A percentile compares a stretch with the other conserved stretches of the same genome.
These are phyloP conservation scores for Cladosporium sp. DNA, from an alignment of 2,329 filamentous ascomycete species.

Conservation along the genomic window DNA sequence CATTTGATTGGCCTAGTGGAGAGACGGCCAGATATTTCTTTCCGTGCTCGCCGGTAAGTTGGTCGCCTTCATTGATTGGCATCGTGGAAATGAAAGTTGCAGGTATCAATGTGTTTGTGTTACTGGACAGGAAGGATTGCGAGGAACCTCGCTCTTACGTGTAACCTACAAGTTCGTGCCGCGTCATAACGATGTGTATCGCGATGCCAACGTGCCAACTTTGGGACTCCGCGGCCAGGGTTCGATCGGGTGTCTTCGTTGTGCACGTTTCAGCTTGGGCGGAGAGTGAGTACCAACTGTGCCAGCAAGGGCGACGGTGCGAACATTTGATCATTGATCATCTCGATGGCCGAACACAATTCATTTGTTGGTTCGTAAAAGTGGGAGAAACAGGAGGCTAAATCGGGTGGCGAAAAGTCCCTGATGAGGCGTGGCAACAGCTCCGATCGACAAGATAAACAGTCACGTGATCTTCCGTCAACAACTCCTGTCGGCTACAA, in stretches of 20 bases:
- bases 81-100: neutral
- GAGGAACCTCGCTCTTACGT: neutral
- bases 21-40: slow-evolving; percentile 32
- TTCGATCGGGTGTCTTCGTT: neutral
- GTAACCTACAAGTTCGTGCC: neutral
- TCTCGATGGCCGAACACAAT: neutral
- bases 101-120: neutral
- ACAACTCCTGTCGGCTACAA: neutral
- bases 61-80: slow-evolving; percentile 26
- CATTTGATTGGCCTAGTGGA: slow-evolving; percentile 32
- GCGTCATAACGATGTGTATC: slow-evolving; percentile 9
- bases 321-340: neutral
- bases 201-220: slow-evolving; percentile 1
- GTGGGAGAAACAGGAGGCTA: neutral
- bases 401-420: neutral
- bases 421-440: neutral
- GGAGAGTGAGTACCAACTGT: neutral
- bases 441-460: neutral
- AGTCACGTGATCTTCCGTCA: neutral
- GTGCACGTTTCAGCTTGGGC: neutral
- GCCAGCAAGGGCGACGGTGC: neutral
- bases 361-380: neutral
- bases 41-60: slow-evolving; percentile 28
- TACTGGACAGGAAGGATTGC: neutral
- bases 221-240: neutral